These are phyloP conservation scores for Xylariaceae sp. DNA, from an alignment of 2,329 filamentous ascomycete genomes.

Conservation along the genomic window DNA sequence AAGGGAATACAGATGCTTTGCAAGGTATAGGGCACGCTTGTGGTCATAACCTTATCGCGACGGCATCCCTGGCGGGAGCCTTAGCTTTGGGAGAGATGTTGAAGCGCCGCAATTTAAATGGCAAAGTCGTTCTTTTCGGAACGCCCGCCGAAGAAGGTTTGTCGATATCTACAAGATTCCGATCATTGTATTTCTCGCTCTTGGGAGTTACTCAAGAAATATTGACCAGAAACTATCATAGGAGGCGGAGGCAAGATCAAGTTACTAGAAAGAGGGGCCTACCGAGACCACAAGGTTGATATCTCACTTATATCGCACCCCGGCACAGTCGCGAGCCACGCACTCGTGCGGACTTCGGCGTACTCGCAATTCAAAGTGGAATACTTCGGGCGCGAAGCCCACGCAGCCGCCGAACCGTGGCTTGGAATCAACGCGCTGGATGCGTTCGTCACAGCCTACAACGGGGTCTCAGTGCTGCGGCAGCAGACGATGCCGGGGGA, in stretches of 20 bases:
- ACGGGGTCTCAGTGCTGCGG: slow-evolving; percentile 47
- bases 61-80: slow-evolving; percentile 43
- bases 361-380: slow-evolving; percentile 46
- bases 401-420: slow-evolving; percentile 56
- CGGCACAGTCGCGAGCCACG: slow-evolving; percentile 39
- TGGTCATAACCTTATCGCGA: slow-evolving; percentile 53
- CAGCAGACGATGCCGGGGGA: slow-evolving; percentile 53
- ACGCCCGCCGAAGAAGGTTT: slow-evolving; percentile 51
- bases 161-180: not conserved
- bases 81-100: slow-evolving; percentile 45
- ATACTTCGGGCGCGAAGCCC: slow-evolving; percentile 52
- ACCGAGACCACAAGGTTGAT: slow-evolving; percentile 36
- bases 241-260: slow-evolving; percentile 48
- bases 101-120: slow-evolving; percentile 37
- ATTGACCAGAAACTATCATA: slow-evolving; percentile 11
- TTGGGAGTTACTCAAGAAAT: too few relatives aligned
- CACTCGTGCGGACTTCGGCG: slow-evolving; percentile 50
- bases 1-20: slow-evolving; percentile 39
- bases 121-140: slow-evolving; percentile 45
- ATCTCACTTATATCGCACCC: slow-evolving; percentile 41
- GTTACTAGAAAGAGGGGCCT: slow-evolving; percentile 42
- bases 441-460: slow-evolving; percentile 48
- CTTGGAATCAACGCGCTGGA: slow-evolving; percentile 58
- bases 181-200: not conserved
- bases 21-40: slow-evolving; percentile 50